Conservation (phyloP, 2,329 filamentous ascomycete genomes). For the Sphaceloma murrayae region DNA sequence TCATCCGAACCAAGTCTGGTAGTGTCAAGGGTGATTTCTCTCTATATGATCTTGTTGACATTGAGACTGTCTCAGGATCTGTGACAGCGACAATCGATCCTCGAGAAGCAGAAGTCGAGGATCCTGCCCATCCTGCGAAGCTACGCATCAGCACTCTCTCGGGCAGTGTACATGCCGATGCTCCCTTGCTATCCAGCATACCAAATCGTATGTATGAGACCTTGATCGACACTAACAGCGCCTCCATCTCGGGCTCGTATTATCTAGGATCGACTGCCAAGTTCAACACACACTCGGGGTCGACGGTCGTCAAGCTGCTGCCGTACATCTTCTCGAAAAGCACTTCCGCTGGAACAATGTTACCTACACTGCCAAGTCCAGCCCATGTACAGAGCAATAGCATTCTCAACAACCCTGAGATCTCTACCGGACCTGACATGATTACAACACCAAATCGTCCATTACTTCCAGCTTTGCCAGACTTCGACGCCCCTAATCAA, state of each 20-base stretch:
- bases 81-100: slow-evolving; percentile 6
- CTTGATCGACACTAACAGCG: not conserved
- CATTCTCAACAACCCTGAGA: not conserved
- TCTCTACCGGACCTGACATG: not conserved
- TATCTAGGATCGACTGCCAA: not conserved
- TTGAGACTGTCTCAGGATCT: slow-evolving; percentile 6
- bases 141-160: not conserved
- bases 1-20: slow-evolving; percentile 12
- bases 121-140: slow-evolving; percentile 6
- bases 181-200: not conserved
- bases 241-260: slow-evolving; percentile 5
- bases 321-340: slow-evolving; percentile 13
- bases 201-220: slow-evolving; percentile 14
- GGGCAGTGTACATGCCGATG: not conserved
- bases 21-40: slow-evolving; percentile 3
- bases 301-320: slow-evolving; percentile 2
- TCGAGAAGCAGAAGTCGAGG: not conserved
- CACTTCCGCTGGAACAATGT: not conserved
- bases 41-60: slow-evolving; percentile 11
- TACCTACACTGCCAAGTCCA: too few species aligned
- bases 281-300: slow-evolving; percentile 7
- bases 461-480: not conserved
- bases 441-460: not conserved
- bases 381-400: too few species aligned
- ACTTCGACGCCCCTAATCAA: not conserved